These are phyloP conservation scores for Grammothele lineata DNA, from an alignment of 768 basidiomycete genomes.

Conservation along the genomic window DNA sequence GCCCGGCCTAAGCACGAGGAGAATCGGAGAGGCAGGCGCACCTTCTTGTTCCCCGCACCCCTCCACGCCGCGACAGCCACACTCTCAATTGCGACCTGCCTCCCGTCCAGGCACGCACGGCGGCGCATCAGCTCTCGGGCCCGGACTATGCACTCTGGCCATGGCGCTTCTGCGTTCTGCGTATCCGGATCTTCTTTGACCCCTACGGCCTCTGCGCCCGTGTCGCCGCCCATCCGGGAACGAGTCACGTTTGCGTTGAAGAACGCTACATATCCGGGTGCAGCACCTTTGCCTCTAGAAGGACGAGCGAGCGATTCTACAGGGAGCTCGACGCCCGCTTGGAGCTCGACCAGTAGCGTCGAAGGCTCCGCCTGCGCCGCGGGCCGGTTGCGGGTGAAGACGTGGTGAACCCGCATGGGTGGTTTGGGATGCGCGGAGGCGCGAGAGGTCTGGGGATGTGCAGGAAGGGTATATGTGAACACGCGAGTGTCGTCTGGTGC, in stretches of 20 bases:
- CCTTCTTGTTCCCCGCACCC: constrained; percentile 8
- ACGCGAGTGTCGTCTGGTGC: not conserved
- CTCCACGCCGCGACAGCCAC: constrained; percentile 10
- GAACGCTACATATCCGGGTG: too few relatives aligned
- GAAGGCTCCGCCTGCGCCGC: constrained; percentile 5
- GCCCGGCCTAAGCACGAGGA: too few relatives aligned
- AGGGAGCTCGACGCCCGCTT: constrained; percentile 8
- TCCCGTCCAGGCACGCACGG: not conserved
- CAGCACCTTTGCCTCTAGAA: too few relatives aligned
- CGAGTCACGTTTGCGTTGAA: too few relatives aligned
- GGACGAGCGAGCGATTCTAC: not conserved
- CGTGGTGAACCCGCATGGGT: constrained; percentile 12
- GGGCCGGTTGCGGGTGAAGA: constrained; percentile 13
- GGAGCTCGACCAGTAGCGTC: constrained; percentile 6
- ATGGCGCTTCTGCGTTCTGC: too few relatives aligned
- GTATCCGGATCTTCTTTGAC: too few relatives aligned
- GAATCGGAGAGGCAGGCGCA: not conserved
- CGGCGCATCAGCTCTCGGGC: constrained; percentile 8
- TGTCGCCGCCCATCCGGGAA: too few relatives aligned
- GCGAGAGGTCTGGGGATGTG: not conserved
- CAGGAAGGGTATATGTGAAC: constrained; percentile 3
- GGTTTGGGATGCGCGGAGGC: too few relatives aligned
- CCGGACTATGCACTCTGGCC: not conserved
- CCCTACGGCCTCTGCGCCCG: too few relatives aligned
- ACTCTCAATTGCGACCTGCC: not conserved